Conservation (phyloP, 306 rosid species). For the Ochetophila trinervis region DNA sequence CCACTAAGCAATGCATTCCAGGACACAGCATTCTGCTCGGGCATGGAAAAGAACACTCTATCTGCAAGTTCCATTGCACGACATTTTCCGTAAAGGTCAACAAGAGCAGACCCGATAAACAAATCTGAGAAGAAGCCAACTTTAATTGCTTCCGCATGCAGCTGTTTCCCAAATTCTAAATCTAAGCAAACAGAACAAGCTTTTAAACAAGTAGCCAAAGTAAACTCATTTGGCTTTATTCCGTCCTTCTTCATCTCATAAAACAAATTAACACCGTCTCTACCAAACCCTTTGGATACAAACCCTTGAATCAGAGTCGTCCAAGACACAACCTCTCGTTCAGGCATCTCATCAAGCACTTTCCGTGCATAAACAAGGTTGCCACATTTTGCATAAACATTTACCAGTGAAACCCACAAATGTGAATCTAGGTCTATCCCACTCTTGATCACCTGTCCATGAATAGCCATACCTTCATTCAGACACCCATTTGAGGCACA, state of each 20-base stretch:
- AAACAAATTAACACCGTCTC: conserved; percentile 23
- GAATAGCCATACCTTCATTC: conserved; percentile 34
- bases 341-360: conserved; percentile 42
- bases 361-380: conserved; percentile 19
- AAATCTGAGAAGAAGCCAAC: conserved; percentile 25
- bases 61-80: conserved; percentile 35
- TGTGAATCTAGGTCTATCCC: conserved; percentile 35
- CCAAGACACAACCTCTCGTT: conserved; percentile 43
- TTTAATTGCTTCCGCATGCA: conserved; percentile 42
- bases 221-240: conserved; percentile 35
- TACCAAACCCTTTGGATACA: conserved; percentile 25
- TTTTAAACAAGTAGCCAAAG: conserved; percentile 38
- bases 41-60: conserved; percentile 32
- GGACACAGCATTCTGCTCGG: conserved; percentile 39
- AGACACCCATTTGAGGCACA: conserved; percentile 31
- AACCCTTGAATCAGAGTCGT: conserved; percentile 37
- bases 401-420: conserved; percentile 42
- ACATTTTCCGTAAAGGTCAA: conserved; percentile 40
- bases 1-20: conserved; percentile 46
- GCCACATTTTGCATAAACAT: conserved; percentile 39
- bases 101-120: conserved; percentile 38
- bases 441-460: conserved; percentile 32
- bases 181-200: conserved; percentile 32
- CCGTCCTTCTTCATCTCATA: conserved; percentile 44
- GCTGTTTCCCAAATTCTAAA: conserved; percentile 35